phyloP scores from a whole-genome alignment of 306 rosid species.

The Quercus cerris region DNA sequence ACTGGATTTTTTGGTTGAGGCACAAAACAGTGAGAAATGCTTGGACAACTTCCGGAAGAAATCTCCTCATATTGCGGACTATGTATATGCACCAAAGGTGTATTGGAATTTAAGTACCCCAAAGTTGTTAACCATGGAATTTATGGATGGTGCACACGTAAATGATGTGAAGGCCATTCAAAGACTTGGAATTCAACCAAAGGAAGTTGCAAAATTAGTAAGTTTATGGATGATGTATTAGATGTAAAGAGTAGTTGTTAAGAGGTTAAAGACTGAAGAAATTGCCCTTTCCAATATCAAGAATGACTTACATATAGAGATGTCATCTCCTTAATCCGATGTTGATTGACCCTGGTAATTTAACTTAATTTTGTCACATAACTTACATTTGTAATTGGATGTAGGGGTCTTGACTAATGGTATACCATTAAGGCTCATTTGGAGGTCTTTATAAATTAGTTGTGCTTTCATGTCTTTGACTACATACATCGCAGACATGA shows the following conservation, averaged over 20 bases:
- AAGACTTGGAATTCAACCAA: conserved; percentile 66
- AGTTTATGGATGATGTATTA: conserved; percentile 31
- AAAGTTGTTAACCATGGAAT: conserved; percentile 94
- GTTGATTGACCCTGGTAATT: not conserved
- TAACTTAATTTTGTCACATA: not conserved
- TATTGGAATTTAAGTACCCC: conserved; percentile 82
- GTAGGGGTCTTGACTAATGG: not conserved
- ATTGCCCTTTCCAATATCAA: not conserved
- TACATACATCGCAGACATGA: not conserved
- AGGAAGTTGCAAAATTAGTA: conserved; percentile 83
- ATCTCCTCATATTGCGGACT: conserved; percentile 88
- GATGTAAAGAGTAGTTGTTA: not conserved
- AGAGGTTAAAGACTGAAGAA: not conserved
- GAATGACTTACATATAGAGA: not conserved
- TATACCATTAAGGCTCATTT: conserved; percentile 3
- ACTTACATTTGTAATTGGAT: no score
- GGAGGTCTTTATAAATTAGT: not conserved
- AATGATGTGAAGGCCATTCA: conserved; percentile 65
- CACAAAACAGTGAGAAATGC: conserved; percentile 89
- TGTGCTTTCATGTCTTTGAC: conserved; percentile 9
- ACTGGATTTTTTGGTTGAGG: conserved; percentile 80
- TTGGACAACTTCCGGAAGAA: conserved; percentile 74
- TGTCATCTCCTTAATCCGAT: not conserved
- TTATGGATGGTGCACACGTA: conserved; percentile 79
- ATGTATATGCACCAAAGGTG: conserved; percentile 83